phyloP scores from a whole-genome alignment of 2,329 filamentous ascomycete genomes.

The Tolypocladium ovalisporum region DNA sequence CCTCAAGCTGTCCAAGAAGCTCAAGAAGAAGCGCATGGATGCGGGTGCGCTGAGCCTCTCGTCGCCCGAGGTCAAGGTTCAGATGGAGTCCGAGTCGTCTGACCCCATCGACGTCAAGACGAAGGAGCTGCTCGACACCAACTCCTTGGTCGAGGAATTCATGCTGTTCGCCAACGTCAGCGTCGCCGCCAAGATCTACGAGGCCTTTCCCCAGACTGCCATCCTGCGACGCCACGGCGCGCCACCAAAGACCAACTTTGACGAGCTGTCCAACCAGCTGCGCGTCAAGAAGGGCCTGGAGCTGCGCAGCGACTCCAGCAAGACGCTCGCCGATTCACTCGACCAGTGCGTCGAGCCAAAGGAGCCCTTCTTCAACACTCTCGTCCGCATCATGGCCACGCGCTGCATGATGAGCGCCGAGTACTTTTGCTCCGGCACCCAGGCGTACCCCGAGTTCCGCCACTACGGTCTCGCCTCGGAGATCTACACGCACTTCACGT shows the following conservation, averaged over 20 bases:
- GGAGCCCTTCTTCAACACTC: constrained; percentile 96
- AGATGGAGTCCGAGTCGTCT: constrained; percentile 89
- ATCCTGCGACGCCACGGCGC: constrained; percentile 85
- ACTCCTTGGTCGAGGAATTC: constrained; percentile 96
- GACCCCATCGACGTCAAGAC: constrained; percentile 95
- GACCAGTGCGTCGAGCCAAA: constrained; percentile 69
- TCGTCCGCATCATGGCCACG: constrained; percentile 93
- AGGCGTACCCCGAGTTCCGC: constrained; percentile 86
- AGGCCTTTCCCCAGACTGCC: constrained; percentile 88
- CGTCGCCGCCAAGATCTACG: constrained; percentile 82
- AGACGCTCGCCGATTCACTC: constrained; percentile 85
- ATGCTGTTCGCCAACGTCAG: constrained; percentile 98
- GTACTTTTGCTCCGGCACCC: constrained; percentile 92
- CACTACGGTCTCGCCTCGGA: constrained; percentile 94
- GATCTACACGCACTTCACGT: constrained; percentile 98
- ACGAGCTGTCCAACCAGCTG: constrained; percentile 84
- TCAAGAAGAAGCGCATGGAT: constrained; percentile 92
- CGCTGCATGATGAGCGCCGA: constrained; percentile 99
- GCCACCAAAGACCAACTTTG: constrained; percentile 92
- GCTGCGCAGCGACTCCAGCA: constrained; percentile 74
- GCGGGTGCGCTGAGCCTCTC: constrained; percentile 91
- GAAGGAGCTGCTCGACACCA: constrained; percentile 87
- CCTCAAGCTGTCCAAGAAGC: constrained; percentile 79
- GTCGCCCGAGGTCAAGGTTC: constrained; percentile 94
- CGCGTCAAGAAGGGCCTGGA: constrained; percentile 76